phyloP scores from a whole-genome alignment of 306 rosid genomes.

The Elaeagnus macrophylla region DNA sequence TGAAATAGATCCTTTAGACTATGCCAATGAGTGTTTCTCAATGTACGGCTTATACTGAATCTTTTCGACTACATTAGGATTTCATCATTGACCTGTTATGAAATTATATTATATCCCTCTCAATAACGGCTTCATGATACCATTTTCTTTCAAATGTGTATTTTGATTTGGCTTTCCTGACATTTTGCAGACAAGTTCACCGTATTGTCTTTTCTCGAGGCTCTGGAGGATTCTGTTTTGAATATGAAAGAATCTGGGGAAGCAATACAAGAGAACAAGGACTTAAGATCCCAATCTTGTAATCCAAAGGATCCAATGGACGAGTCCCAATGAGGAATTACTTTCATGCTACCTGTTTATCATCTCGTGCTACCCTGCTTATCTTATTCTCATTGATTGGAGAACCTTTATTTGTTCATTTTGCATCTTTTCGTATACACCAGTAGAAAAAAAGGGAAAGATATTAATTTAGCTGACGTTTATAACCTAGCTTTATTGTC shows the following conservation, averaged over 20 bases:
- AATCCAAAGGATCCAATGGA: slow-evolving; percentile 59
- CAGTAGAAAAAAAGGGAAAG: too few relatives aligned
- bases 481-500: too few relatives aligned
- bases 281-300: slow-evolving; percentile 65
- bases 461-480: too few relatives aligned
- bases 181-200: slow-evolving; percentile 69
- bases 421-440: too few relatives aligned
- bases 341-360: slow-evolving; percentile 3
- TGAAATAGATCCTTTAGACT: not conserved
- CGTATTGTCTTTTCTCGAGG: slow-evolving; percentile 88
- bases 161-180: not conserved
- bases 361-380: slow-evolving; percentile 1
- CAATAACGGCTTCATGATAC: not conserved
- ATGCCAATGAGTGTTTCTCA: too few relatives aligned
- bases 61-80: too few relatives aligned
- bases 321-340: slow-evolving; percentile 41
- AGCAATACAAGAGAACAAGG: slow-evolving; percentile 55
- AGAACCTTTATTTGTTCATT: not conserved
- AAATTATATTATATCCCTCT: too few relatives aligned
- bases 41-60: too few relatives aligned
- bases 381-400: not conserved
- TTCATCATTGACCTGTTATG: too few relatives aligned
- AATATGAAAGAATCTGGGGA: slow-evolving; percentile 33
- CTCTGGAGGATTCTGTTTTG: slow-evolving; percentile 83
- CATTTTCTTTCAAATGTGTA: not conserved